These are phyloP conservation scores for Rubroshorea leprosula DNA, from an alignment of 345 rosid species.

Conservation along the genomic window DNA sequence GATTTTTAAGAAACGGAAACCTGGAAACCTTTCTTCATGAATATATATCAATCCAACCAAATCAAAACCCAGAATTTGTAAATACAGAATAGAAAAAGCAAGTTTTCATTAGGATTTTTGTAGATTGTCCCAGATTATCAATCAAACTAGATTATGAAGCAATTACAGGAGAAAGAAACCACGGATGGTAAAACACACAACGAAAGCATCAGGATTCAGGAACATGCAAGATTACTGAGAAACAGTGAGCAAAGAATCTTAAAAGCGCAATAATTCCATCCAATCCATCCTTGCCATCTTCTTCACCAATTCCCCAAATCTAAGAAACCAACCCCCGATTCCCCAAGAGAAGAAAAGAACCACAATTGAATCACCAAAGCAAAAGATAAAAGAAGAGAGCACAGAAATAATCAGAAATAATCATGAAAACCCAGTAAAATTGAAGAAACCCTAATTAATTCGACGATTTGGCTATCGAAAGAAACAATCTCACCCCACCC, in stretches of 20 bases:
- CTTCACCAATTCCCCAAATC: no score
- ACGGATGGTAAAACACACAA: no score
- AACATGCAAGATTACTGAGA: not conserved
- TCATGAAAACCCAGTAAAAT: not conserved
- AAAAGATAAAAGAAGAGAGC: no score
- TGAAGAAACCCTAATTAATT: not conserved
- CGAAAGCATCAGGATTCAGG: no score
- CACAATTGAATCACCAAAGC: no score
- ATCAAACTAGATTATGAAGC: no score
- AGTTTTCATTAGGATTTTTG: not conserved
- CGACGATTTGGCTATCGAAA: not conserved
- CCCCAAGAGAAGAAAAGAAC: no score
- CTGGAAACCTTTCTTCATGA: not conserved
- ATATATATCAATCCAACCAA: not conserved
- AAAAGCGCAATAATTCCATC: not conserved
- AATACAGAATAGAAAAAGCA: not conserved
- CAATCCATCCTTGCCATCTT: not conserved
- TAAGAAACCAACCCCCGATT: no score
- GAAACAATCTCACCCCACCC: not conserved
- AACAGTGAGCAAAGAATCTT: not conserved
- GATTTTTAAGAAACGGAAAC: not conserved
- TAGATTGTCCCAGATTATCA: no score
- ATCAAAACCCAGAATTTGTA: no score
- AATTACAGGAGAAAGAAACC: no score
- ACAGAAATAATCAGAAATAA: no score